Percentiles rank a stretch among this genome's conserved stretches.
Evolutionary conservation across 805 yeast genomes (phyloP).

Genomic region (Allodekkera sacchari): DNA sequence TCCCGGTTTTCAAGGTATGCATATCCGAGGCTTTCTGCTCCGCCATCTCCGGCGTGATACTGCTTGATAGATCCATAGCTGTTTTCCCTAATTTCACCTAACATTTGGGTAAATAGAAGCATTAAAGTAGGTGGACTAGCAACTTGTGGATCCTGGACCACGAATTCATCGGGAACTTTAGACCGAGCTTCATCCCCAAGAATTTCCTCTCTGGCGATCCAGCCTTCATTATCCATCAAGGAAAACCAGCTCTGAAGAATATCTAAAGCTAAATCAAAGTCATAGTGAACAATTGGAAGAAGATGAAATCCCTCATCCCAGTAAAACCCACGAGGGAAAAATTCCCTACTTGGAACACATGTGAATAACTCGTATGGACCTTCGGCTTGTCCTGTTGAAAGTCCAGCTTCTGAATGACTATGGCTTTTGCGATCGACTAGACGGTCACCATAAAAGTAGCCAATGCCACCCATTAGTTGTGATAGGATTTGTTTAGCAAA

Average conservation of each 20-base stretch:
- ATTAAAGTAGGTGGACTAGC: constrained; percentile 95
- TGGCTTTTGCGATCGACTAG: constrained; percentile 67
- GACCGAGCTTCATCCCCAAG: constrained; percentile 86
- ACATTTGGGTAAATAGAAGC: constrained; percentile 54
- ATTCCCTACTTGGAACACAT: constrained; percentile 85
- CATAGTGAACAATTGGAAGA: constrained; percentile 73
- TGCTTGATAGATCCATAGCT: background rate
- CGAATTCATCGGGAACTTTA: constrained; percentile 78
- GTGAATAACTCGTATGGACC: constrained; percentile 76
- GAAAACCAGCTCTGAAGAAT: constrained; percentile 82
- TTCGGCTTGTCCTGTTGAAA: constrained; percentile 46
- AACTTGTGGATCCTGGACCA: constrained; percentile 76
- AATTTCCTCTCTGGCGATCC: constrained; percentile 96
- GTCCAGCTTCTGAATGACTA: constrained; percentile 51
- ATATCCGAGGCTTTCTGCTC: constrained; percentile 31
- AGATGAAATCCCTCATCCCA: constrained; percentile 99
- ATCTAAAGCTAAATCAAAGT: constrained; percentile 72
- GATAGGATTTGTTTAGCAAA: constrained; percentile 79
- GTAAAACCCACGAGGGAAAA: constrained; percentile 93
- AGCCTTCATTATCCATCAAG: constrained; percentile 81
- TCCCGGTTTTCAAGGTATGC: constrained; percentile 51
- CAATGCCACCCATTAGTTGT: constrained; percentile 82
- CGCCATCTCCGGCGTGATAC: constrained; percentile 3
- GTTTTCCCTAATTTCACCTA: constrained; percentile 24
- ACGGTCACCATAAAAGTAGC: constrained; percentile 79